These are phyloP conservation scores for Verticillium nonalfalfae DNA, from an alignment of 2,329 filamentous ascomycete genomes.

Conservation along the genomic window DNA sequence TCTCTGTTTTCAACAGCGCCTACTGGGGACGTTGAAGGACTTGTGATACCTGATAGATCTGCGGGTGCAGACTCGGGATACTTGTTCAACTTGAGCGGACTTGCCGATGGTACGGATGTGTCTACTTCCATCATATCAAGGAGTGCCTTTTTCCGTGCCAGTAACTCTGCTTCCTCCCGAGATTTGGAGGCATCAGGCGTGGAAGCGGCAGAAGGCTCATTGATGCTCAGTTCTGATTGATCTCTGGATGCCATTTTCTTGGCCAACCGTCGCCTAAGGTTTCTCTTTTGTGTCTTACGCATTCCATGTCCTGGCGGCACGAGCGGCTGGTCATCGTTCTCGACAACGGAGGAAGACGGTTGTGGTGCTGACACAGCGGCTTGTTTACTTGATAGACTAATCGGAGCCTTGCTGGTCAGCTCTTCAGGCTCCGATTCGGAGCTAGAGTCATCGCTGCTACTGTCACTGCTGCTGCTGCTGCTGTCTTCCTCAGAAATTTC, in stretches of 20 bases:
- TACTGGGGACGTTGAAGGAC: neutral
- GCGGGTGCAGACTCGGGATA: neutral
- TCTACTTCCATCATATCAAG: slow-evolving; percentile 15
- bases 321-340: slow-evolving; percentile 4
- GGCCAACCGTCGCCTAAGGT: slow-evolving; percentile 38
- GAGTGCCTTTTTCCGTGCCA: slow-evolving; percentile 33
- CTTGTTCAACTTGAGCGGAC: slow-evolving; percentile 1
- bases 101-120: neutral
- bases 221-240: neutral
- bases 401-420: slow-evolving; percentile 23
- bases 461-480: slow-evolving; percentile 2
- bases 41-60: neutral
- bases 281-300: slow-evolving; percentile 42
- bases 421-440: slow-evolving; percentile 28
- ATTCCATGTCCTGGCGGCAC: slow-evolving; percentile 29
- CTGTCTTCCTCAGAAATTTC: neutral
- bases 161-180: slow-evolving; percentile 19
- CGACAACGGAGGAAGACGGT: neutral
- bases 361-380: neutral
- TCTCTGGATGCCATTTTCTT: slow-evolving; percentile 14
- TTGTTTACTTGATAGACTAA: neutral
- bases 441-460: slow-evolving; percentile 12
- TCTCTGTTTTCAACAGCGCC: too few relatives aligned
- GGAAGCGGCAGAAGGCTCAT: neutral
- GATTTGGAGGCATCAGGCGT: neutral